Evolutionary conservation across 306 rosid genomes (phyloP).

Genomic region (Trichosanthes cucumerina): DNA sequence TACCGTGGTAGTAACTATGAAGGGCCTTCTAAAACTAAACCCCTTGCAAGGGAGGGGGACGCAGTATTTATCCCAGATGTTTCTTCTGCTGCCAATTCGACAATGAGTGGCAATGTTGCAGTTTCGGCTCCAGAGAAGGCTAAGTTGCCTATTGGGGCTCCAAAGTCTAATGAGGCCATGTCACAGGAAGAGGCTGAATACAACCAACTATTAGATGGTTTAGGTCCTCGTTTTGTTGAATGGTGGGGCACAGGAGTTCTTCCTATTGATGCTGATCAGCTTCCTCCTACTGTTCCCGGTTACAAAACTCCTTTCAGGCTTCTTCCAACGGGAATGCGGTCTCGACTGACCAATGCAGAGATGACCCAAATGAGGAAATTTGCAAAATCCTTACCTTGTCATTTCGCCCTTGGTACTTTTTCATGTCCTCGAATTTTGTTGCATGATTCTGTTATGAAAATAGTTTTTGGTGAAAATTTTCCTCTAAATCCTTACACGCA

Average conservation of each 20-base stretch:
- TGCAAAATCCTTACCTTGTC: slow-evolving; percentile 84
- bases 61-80: slow-evolving; percentile 60
- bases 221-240: slow-evolving; percentile 87
- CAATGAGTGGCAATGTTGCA: slow-evolving; percentile 18
- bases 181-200: slow-evolving; percentile 71
- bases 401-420: slow-evolving; percentile 83
- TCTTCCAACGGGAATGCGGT: slow-evolving; percentile 77
- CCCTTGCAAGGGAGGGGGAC: slow-evolving; percentile 35
- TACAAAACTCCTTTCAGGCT: slow-evolving; percentile 85
- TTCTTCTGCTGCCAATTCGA: slow-evolving; percentile 29
- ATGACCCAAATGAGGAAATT: slow-evolving; percentile 63
- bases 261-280: slow-evolving; percentile 94
- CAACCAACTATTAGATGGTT: slow-evolving; percentile 54
- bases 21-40: slow-evolving; percentile 37
- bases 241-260: slow-evolving; percentile 97
- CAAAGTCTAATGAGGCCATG: slow-evolving; percentile 26
- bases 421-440: neutral
- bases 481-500: slow-evolving; percentile 13
- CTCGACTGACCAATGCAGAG: slow-evolving; percentile 65
- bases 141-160: slow-evolving; percentile 20
- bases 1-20: slow-evolving; percentile 73
- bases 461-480: neutral
- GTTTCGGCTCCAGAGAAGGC: slow-evolving; percentile 25
- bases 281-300: slow-evolving; percentile 63
- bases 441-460: neutral